Evolutionary conservation across 805 yeast genomes (phyloP), one percentile per base, ranked within the genome.

Genomic region (Candida easanensis): DNA sequence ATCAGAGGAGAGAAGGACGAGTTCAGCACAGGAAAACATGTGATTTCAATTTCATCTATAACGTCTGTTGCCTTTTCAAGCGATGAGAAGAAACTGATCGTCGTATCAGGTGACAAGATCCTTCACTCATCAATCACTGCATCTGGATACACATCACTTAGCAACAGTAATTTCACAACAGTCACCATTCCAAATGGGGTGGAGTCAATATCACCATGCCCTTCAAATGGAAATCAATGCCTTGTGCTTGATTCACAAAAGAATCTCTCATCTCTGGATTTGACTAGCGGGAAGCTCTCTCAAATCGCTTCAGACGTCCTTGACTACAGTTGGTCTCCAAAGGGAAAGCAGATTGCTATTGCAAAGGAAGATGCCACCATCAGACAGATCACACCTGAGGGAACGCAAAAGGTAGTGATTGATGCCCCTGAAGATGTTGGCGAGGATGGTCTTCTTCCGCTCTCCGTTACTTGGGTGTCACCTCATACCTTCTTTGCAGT

Each of bases 21-120:
- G 5, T 52, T 54, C 37, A 51, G 38, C 14, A 47, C 56, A 14
- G 51, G 50, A 26, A 34, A 52, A 14, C 50, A 47, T 21, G 54
- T 54, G 23, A 33, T 45, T 5, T 41, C 44, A 15, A 33, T 63
- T n/a, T 30, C 41, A 4, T 53, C 53, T 25, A 57, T 68, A 10
- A 64, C 62, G 26, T 44, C 55, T 30, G 58, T 62, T 5, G 25
- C 48, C 6, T 70, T 74, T 50, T 56, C 62, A 23, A 26, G 47
- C 14, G 62, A 64, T 33, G 66, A 61, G 33, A 49, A 64, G 2
- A 38, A 46, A 11, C 39, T 76, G 7, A 51, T 65, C 15, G 48
- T 68, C 1, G 44, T 66, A 11, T 44, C 56, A 1, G 54, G 51
- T 3, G 57, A 60, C 3, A 18, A 33, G 17, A 13, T 70, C 11